phyloP scores from a whole-genome alignment of 805 yeast species.

The Wickerhamiella cacticola region DNA sequence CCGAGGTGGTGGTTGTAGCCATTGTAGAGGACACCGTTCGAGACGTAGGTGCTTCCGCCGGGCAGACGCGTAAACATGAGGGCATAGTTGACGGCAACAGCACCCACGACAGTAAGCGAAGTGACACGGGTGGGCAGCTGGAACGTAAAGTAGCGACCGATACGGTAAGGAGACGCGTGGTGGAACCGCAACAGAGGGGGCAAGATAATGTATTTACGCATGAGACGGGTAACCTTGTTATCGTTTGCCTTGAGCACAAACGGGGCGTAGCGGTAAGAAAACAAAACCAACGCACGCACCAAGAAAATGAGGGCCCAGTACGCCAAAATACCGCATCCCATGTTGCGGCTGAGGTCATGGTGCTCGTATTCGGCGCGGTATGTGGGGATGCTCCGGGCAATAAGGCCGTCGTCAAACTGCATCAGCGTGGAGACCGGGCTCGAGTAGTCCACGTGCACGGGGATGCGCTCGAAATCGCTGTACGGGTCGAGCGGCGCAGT shows the following conservation, averaged over 20 bases:
- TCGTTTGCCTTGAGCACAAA: constrained; percentile 7
- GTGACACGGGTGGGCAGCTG: constrained; percentile 33
- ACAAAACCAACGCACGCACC: constrained; percentile 5
- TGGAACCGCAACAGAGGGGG: constrained; percentile 24
- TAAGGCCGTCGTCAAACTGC: neutral
- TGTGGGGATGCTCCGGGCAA: neutral
- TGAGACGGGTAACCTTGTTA: constrained; percentile 2
- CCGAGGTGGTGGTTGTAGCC: constrained; percentile 21
- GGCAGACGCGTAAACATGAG: constrained; percentile 9
- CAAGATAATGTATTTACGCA: constrained; percentile 20
- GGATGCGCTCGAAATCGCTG: neutral
- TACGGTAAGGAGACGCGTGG: constrained; percentile 21
- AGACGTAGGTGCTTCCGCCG: constrained; percentile 5
- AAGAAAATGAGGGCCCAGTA: constrained; percentile 10
- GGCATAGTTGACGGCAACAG: constrained; percentile 24
- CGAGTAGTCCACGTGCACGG: neutral
- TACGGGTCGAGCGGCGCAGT: neutral
- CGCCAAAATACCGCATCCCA: constrained; percentile 10
- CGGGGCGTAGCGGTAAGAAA: constrained; percentile 3
- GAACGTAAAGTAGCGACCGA: constrained; percentile 16
- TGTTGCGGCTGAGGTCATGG: neutral
- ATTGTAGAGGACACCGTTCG: neutral
- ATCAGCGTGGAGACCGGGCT: neutral
- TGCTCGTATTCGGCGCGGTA: neutral
- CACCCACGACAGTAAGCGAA: constrained; percentile 29